Base-by-base conservation (phyloP, 2,329 filamentous ascomycete species). In the Tympanopsis confertula region DNA sequence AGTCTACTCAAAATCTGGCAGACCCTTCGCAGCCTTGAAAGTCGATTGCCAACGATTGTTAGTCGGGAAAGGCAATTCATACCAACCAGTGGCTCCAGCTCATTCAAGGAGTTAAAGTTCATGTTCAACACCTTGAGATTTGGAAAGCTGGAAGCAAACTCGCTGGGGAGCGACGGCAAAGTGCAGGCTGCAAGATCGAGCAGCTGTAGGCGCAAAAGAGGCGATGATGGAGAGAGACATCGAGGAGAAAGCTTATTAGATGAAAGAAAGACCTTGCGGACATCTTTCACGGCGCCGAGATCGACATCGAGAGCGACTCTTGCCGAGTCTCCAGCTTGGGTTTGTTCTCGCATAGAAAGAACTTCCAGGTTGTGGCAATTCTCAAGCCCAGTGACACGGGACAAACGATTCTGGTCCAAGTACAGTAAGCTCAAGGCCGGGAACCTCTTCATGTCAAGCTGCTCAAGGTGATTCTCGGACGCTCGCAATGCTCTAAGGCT, bases 41-140 rank as follows among this genome's bases (percentile, higher is more conserved):
- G 10, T 7, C 12, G 15, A 17, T 33, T 33, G 7, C 30, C 30
- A 17, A 15, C 30, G 17, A 33, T 17, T 13, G 30, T 15, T 18
- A 33, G 15, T 18, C 30, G 30, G 30, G 30, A 33, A 33, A 33
- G 30, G 15, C 30, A 33, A 17, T 33, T 33, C 30, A 33, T 13
- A 18, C 30, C 30, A 10, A 17, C 15, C 30, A 33, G 15, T 33
- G 10, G 10, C 10, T 10, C 17, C 7, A 33, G 7, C 7, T 18
- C 15, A 15, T 7, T 17, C 15, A 33, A 33, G 10, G 30, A 10
- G 15, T 33, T 33, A 15, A 33, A 33, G 30, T 33, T 33, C 30
- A 33, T 7, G 30, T 33, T 33, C 10, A 33, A 15, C 10, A 33
- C 30, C 15, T 33, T 33, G 12, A 33, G 12, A 18, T 33, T 33